Base-by-base conservation (phyloP, 768 basidiomycete species). In the Lactifluus pinguis region DNA sequence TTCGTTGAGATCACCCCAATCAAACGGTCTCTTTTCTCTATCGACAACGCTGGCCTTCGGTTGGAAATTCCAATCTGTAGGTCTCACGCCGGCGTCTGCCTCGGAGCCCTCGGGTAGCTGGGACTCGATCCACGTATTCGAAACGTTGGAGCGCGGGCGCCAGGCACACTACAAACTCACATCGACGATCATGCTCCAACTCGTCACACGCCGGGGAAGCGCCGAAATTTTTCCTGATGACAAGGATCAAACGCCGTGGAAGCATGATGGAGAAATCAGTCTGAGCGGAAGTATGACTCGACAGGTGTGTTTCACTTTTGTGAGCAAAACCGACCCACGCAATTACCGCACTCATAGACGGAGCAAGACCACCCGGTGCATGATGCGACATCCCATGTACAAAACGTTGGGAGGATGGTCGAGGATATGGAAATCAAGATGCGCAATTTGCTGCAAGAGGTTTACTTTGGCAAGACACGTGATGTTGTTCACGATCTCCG, bases 391-490 rank as follows among this genome's bases (percentile, higher is more conserved):
- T 87, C 90, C 45, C 97, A 99, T 74, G 88, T 99, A 60, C 82
- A 84, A 47, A 98, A 98, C 73, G 86, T 87, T n/a, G 97, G 97
- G 5, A 82, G 81, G 66, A 88, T 98, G 86, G 86, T 99, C 64
- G 97, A 99, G 73, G 97, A 98, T 65, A 95, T 95, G 92, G 97
- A 99, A 75, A 92, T 95, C 72, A 98, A 98, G 77, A 94, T 98
- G 92, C 83, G 97, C 42, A 97, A 97, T 73, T 76, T 93, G 58
- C 78, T 99, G 51, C 89, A 92, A 73, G 92, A 94, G 78, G 88
- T 95, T 14, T 95, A 95, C 74, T 95, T 95, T 75, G 92, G 93
- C 42, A 97, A 98, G 77, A 98, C 95, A 52, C 87, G 90, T 64
- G 95, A 99, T 71, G 85, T 99, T 57, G 86, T 97, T 17, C 89